Percentiles rank a stretch among this genome's conserved stretches.
These are phyloP conservation scores for Polytrichum formosum DNA, from an alignment of 225 moss, liverwort and hornwort species.

Conservation along the genomic window DNA sequence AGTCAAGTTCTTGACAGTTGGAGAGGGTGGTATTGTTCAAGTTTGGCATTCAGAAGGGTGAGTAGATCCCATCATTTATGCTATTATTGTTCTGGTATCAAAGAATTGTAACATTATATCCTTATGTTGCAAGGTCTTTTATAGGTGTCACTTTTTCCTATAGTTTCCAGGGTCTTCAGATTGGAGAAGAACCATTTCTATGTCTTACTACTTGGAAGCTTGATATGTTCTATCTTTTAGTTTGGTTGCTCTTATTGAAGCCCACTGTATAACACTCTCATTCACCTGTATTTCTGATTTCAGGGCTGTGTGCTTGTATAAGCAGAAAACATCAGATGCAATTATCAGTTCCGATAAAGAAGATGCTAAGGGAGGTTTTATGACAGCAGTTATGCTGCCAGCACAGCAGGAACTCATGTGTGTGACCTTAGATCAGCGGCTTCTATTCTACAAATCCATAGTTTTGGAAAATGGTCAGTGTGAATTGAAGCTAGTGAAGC, in stretches of 20 bases:
- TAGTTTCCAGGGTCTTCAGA: no score
- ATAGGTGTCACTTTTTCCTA: no score
- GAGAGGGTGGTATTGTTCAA: constrained; percentile 76
- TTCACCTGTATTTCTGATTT: constrained; percentile 15
- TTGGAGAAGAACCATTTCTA: no score
- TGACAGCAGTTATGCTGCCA: constrained; percentile 52
- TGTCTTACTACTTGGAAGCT: no score
- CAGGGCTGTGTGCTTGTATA: constrained; percentile 80
- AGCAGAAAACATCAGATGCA: constrained; percentile 60
- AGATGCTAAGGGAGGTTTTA: constrained; percentile 71
- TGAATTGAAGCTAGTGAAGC: constrained; percentile 68
- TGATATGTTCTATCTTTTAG: no score
- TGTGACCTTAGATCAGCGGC: constrained; percentile 88
- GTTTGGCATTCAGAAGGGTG: constrained; percentile 82
- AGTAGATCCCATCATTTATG: constrained; percentile 7
- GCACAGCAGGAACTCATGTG: constrained; percentile 74
- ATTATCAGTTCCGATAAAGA: constrained; percentile 50
- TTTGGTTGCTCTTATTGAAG: background rate
- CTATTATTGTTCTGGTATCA: no score
- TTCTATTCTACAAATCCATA: constrained; percentile 65
- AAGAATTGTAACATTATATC: no score
- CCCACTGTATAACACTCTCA: background rate
- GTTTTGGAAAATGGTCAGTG: constrained; percentile 45
- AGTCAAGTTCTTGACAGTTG: constrained; percentile 83
- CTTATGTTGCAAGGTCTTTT: no score